Conservation (phyloP, 179 eudicot genomes). For the Nepenthes alata region DNA sequence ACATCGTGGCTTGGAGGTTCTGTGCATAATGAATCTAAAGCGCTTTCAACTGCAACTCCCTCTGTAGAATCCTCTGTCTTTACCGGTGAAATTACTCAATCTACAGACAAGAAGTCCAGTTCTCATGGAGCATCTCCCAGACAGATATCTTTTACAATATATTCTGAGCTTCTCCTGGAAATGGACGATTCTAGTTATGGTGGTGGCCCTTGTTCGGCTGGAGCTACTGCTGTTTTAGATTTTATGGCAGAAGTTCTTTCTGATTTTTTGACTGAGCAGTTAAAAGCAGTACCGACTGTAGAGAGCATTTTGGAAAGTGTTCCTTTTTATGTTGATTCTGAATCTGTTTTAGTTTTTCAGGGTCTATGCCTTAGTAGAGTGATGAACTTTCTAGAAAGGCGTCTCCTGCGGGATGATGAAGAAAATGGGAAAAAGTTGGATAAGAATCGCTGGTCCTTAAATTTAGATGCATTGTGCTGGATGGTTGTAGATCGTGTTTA, state of each 20-base stretch:
- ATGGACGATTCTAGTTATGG: conserved; percentile 89
- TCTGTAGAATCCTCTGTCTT: conserved; percentile 46
- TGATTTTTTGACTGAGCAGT: conserved; percentile 77
- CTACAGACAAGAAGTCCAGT: conserved; percentile 39
- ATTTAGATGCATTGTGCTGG: conserved; percentile 79
- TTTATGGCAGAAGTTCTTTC: conserved; percentile 91
- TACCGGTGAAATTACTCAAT: conserved; percentile 40
- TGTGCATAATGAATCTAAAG: conserved; percentile 25
- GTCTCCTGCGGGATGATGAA: conserved; percentile 89
- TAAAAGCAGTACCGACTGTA: conserved; percentile 62
- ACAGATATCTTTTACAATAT: conserved; percentile 37
- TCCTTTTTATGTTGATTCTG: conserved; percentile 75
- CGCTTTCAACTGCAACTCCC: conserved; percentile 32
- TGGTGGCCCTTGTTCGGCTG: conserved; percentile 97
- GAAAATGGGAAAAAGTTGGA: conserved; percentile 82
- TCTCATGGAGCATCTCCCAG: conserved; percentile 39
- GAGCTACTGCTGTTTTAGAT: conserved; percentile 93
- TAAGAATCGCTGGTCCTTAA: conserved; percentile 79
- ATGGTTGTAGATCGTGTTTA: conserved; percentile 93
- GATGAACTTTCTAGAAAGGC: conserved; percentile 95
- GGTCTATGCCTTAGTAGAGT: conserved; percentile 92
- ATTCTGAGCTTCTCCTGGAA: conserved; percentile 59
- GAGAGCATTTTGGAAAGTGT: conserved; percentile 82
- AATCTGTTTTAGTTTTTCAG: conserved; percentile 79
- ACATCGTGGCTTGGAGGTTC: conserved; percentile 61